Evolutionary conservation across 2,329 filamentous ascomycete species (phyloP), one percentile per base, ranked within the genome.

Genomic region (Biscogniauxia mediterranea): DNA sequence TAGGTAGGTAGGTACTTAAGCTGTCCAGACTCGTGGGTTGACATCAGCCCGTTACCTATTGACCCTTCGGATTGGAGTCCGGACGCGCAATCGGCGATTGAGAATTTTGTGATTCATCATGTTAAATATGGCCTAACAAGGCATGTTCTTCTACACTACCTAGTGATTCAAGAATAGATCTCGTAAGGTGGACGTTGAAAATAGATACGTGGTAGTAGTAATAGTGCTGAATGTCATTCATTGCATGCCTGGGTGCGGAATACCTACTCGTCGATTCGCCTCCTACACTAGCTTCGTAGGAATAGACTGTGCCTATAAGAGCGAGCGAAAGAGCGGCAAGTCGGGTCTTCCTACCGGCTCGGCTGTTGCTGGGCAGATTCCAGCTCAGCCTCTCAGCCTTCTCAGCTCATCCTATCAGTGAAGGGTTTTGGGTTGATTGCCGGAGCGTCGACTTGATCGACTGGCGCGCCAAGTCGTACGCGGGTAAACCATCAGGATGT

Each of bases 401-500:
- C 38, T n/a, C 38, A 46, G 38, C 38, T n/a, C 38, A 46, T 46
- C 38, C 38, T 46, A 46, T 46, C 38, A 46, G 38, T 32, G 28
- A n/a, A 46, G 17, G 13, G 17, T n/a, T 46, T 6, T 17, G 38
- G 13, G 13, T 46, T 46, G 38, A 46, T 46, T n/a, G 38, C 38
- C 15, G 38, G 38, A 46, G 7, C 1, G 5, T 11, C 5, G 6
- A 11, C 15, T 46, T 46, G 38, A n/a, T 46, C 11, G 38, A 46
- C 5, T 46, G 38, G 13, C 15, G 38, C 38, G 38, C 38, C 17
- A 17, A 46, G 38, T 46, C 38, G 38, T 46, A 46, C 54, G 38
- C 50, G 50, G 28, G 26, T 55, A 52, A 61, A 56, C 52, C 17
- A 26, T 50, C 26, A 50, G 53, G 56, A 55, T 54, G 25, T 53